phyloP scores from a whole-genome alignment of 345 rosid genomes.

The Dipteronia sinensis region DNA sequence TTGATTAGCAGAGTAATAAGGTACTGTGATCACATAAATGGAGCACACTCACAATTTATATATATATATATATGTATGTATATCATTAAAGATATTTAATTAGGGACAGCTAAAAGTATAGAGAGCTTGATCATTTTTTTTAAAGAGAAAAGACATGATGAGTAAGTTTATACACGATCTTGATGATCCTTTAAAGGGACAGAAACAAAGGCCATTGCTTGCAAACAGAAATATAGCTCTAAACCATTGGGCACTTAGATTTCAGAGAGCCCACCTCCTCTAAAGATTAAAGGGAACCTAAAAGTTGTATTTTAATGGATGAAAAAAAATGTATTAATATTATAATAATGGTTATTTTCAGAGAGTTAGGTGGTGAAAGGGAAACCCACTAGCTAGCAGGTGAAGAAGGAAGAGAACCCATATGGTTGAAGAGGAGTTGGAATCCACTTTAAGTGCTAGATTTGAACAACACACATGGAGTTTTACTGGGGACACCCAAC shows the following conservation, averaged over 20 bases:
- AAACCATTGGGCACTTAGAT: conserved; percentile 55
- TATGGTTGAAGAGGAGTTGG: conserved; percentile 90
- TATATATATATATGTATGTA: no score
- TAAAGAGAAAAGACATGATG: not conserved
- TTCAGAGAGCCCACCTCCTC: conserved; percentile 66
- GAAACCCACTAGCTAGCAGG: conserved; percentile 62
- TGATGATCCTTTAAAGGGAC: conserved; percentile 14
- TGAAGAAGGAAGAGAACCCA: conserved; percentile 35
- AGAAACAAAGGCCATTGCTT: conserved; percentile 32
- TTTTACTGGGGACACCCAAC: conserved; percentile 49
- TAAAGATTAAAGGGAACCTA: conserved; percentile 39
- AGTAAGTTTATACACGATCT: not conserved
- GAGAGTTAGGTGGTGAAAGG: conserved; percentile 86
- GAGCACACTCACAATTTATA: not conserved
- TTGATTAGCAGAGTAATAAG: conserved; percentile 10
- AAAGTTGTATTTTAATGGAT: conserved; percentile 34
- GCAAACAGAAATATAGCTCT: conserved; percentile 27
- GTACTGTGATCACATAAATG: conserved; percentile 8
- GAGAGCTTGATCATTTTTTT: not conserved
- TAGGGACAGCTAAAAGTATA: conserved; percentile 22
- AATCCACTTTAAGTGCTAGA: conserved; percentile 76
- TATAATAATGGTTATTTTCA: conserved; percentile 43
- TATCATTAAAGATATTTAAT: conserved; percentile 15
- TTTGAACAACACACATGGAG: conserved; percentile 44
- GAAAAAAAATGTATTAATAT: conserved; percentile 6